phyloP scores from a whole-genome alignment of 2,329 filamentous ascomycete genomes.

The Thyridium curvatum region DNA sequence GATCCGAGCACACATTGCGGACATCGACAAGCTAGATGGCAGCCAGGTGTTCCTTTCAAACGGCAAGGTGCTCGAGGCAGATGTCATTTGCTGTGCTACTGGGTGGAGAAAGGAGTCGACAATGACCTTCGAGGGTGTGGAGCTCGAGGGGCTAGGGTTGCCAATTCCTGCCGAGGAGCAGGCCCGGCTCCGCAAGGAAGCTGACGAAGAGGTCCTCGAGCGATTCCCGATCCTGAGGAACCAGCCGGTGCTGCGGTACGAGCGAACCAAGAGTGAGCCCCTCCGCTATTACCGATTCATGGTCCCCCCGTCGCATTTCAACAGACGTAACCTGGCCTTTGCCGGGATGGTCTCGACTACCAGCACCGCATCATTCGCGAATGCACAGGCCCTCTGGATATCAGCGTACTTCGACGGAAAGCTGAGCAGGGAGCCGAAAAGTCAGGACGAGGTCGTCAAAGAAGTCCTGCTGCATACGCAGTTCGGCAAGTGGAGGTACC shows the following conservation, averaged over 20 bases:
- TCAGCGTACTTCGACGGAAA: constrained; percentile 56
- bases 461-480: constrained; percentile 61
- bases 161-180: too few relatives aligned
- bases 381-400: constrained; percentile 55
- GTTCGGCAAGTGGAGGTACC: constrained; percentile 65
- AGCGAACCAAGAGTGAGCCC: too few relatives aligned
- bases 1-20: constrained; percentile 45
- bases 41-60: constrained; percentile 43
- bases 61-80: constrained; percentile 37
- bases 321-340: constrained; percentile 37
- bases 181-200: constrained; percentile 18
- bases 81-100: constrained; percentile 50
- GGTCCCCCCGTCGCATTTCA: constrained; percentile 32
- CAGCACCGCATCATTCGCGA: constrained; percentile 30
- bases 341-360: constrained; percentile 38
- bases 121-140: constrained; percentile 42
- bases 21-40: constrained; percentile 38
- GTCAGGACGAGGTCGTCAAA: constrained; percentile 51
- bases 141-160: too few relatives aligned
- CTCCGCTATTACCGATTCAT: constrained; percentile 41
- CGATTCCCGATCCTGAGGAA: constrained; percentile 45
- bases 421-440: too few relatives aligned
- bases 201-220: constrained; percentile 47
- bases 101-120: too few relatives aligned
- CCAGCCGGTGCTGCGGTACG: too few relatives aligned